phyloP scores from a whole-genome alignment of 2,329 filamentous ascomycete genomes.

The Phialemoniopsis sp. region DNA sequence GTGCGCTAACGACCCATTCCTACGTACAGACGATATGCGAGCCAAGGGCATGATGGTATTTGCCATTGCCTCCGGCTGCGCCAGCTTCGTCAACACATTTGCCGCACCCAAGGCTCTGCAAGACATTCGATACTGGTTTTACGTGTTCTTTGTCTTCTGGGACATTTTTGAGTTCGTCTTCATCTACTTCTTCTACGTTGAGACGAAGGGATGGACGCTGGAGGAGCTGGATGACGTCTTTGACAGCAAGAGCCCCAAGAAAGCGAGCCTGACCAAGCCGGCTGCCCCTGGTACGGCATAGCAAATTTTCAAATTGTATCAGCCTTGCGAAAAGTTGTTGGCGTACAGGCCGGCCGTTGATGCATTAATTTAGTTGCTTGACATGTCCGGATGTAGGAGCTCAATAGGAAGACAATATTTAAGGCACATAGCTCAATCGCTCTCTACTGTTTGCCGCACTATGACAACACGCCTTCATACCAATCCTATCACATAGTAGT shows the following conservation, averaged over 20 bases:
- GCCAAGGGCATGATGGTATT: not conserved
- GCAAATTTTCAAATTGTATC: too few species aligned
- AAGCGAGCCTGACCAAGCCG: constrained; percentile 7
- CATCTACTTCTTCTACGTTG: constrained; percentile 36
- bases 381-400: too few species aligned
- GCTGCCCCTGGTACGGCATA: too few species aligned
- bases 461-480: too few species aligned
- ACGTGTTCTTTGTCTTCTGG: not conserved
- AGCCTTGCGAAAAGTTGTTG: too few species aligned
- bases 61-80: too few species aligned
- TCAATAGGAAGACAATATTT: too few species aligned
- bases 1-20: not conserved
- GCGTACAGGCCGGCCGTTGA: too few species aligned
- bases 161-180: not conserved
- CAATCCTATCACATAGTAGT: too few species aligned
- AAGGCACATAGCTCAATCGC: too few species aligned
- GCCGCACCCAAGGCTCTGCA: not conserved
- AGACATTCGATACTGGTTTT: constrained; percentile 28
- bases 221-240: constrained; percentile 8
- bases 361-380: constrained; percentile 13
- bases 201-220: constrained; percentile 6
- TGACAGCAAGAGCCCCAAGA: constrained; percentile 5
- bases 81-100: not conserved
- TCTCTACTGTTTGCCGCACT: too few species aligned
- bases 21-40: not conserved